Evolutionary conservation across 441 rosid genomes (phyloP).

Genomic region (Arabidopsis hybrid): DNA sequence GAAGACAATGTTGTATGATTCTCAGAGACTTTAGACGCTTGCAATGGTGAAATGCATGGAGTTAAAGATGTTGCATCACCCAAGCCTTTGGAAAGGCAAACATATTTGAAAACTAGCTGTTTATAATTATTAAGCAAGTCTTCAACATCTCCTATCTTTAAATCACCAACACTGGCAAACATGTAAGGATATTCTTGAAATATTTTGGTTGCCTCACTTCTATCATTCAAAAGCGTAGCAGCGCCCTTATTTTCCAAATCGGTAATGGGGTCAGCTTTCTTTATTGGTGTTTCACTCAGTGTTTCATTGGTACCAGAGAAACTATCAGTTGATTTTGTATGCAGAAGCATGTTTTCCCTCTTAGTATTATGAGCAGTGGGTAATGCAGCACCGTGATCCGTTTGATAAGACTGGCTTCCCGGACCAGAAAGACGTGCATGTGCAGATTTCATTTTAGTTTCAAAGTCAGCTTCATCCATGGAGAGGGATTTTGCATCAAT

Average conservation of each 20-base stretch:
- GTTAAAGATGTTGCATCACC: conserved; percentile 47
- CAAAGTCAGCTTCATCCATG: conserved; percentile 83
- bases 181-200: conserved; percentile 78
- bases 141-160: conserved; percentile 74
- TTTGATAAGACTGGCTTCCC: conserved; percentile 53
- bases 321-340: conserved; percentile 49
- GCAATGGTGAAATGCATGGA: conserved; percentile 44
- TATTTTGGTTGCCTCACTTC: conserved; percentile 48
- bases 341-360: conserved; percentile 44
- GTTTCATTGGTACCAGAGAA: conserved; percentile 47
- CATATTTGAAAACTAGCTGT: conserved; percentile 77
- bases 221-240: conserved; percentile 63
- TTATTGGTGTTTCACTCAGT: conserved; percentile 29
- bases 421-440: conserved; percentile 65
- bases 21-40: conserved; percentile 42
- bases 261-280: conserved; percentile 61
- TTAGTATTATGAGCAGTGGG: conserved; percentile 40
- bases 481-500: conserved; percentile 85
- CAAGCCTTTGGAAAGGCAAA: conserved; percentile 75
- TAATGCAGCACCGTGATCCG: conserved; percentile 47
- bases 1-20: conserved; percentile 40
- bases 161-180: conserved; percentile 70
- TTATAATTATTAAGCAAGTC: conserved; percentile 75
- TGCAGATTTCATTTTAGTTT: conserved; percentile 81
- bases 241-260: conserved; percentile 88